A percentile compares a stretch with the other conserved stretches of the same genome.
Conservation (phyloP, 139 green algal genomes). For the Mychonastes homosphaera region DNA sequence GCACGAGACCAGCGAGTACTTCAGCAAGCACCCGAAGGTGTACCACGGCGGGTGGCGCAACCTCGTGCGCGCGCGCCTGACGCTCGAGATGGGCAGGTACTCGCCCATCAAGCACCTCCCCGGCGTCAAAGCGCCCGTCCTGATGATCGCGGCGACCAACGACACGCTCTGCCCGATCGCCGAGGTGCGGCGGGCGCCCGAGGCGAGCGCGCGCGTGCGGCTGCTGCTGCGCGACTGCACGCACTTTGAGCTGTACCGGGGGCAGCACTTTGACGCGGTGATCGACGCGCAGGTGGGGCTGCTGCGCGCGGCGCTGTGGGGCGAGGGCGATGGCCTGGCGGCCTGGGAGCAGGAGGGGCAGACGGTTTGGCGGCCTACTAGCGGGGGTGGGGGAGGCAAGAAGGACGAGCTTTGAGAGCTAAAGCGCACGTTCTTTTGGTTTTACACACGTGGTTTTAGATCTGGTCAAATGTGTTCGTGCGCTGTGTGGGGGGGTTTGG, state of each 20-base stretch:
- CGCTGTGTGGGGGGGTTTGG: no score
- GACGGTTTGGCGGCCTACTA: no score
- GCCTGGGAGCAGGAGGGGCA: no score
- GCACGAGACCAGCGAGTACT: slow-evolving; percentile 21
- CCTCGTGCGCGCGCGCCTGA: slow-evolving; percentile 4
- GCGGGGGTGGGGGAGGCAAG: no score
- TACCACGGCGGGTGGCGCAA: slow-evolving; percentile 19
- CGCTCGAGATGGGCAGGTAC: slow-evolving; percentile 12
- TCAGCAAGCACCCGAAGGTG: slow-evolving; percentile 12
- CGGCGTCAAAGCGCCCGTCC: slow-evolving; percentile 7
- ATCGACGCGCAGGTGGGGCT: slow-evolving; percentile 11
- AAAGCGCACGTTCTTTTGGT: no score
- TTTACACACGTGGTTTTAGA: no score
- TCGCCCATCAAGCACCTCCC: slow-evolving; percentile 12
- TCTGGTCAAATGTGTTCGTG: no score
- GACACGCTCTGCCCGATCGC: slow-evolving; percentile 16
- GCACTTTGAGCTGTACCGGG: slow-evolving; percentile 22
- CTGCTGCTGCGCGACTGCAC: slow-evolving; percentile 15
- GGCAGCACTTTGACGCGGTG: slow-evolving; percentile 12
- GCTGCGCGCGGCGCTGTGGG: no score
- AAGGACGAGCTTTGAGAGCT: no score
- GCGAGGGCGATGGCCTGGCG: no score
- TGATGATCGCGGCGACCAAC: slow-evolving; percentile 15
- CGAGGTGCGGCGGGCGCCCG: not conserved
- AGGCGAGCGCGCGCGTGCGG: no score